Percentiles rank a stretch among this genome's conserved stretches.
phyloP scores from a whole-genome alignment of 1,284 basidiomycete genomes.

The Cryptococcus sp. region DNA sequence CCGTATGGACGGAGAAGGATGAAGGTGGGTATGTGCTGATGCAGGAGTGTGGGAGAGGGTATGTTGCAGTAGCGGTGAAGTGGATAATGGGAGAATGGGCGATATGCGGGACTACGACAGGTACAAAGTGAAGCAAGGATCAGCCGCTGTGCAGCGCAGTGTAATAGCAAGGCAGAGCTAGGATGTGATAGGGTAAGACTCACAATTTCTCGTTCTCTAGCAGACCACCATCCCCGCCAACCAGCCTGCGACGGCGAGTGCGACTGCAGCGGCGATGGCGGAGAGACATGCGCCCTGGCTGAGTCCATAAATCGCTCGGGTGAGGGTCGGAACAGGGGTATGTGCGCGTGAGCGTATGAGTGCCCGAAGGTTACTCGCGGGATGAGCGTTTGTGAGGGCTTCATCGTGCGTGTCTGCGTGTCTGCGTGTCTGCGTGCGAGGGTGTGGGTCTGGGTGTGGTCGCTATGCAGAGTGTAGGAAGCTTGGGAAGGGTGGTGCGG shows the following conservation, averaged over 20 bases:
- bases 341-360: not conserved
- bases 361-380: slow-evolving; percentile 12
- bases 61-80: not conserved
- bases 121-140: not conserved
- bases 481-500: no score
- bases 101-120: not conserved
- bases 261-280: not conserved
- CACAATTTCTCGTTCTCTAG: not conserved
- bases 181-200: not conserved
- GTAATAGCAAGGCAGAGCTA: not conserved
- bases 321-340: not conserved
- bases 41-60: not conserved
- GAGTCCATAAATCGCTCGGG: no score
- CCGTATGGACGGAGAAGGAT: no score
- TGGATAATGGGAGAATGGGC: not conserved
- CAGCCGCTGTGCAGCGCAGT: not conserved
- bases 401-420: slow-evolving; percentile 20
- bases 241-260: not conserved
- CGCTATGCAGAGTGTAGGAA: not conserved
- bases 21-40: not conserved
- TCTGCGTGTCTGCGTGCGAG: no score
- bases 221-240: not conserved
- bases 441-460: not conserved
- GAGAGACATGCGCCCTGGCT: not conserved
- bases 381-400: slow-evolving; percentile 21